Evolutionary conservation across 1,139 yeast species (phyloP).

Genomic region (Blastobotrys serpentis): DNA sequence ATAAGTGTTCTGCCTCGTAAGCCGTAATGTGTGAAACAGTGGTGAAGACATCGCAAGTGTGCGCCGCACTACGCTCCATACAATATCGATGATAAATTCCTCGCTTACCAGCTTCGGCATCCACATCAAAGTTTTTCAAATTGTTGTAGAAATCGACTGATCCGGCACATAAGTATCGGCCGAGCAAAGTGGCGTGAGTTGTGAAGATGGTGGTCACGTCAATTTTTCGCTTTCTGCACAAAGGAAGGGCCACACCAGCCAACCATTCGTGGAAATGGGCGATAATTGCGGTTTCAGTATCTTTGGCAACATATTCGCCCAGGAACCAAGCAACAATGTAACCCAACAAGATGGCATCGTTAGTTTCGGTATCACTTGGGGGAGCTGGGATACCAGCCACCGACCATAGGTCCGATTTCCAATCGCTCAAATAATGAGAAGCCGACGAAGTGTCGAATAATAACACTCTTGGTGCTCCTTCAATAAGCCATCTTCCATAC

Average conservation of each 20-base stretch:
- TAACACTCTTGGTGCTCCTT: constrained; percentile 93
- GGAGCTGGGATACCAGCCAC: constrained; percentile 93
- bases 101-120: constrained; percentile 95
- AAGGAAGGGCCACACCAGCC: constrained; percentile 93
- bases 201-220: constrained; percentile 96
- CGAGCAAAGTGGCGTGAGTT: constrained; percentile 93
- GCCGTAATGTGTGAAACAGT: constrained; percentile 98
- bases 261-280: constrained; percentile 98
- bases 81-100: constrained; percentile 97
- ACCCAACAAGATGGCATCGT: constrained; percentile 89
- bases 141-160: constrained; percentile 94
- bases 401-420: constrained; percentile 94
- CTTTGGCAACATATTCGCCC: constrained; percentile 85
- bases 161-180: constrained; percentile 95
- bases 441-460: constrained; percentile 85
- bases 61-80: constrained; percentile 95
- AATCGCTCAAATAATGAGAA: constrained; percentile 67
- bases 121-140: constrained; percentile 87
- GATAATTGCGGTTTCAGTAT: constrained; percentile 81
- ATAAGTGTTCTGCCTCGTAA: constrained; percentile 85
- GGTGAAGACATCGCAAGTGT: constrained; percentile 94
- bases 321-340: constrained; percentile 95
- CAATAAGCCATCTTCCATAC: constrained; percentile 96
- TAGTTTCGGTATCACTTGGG: constrained; percentile 80
- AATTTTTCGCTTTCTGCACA: constrained; percentile 85